Conservation (phyloP, 805 yeast species). For the Wickerhamiella parazyma region DNA sequence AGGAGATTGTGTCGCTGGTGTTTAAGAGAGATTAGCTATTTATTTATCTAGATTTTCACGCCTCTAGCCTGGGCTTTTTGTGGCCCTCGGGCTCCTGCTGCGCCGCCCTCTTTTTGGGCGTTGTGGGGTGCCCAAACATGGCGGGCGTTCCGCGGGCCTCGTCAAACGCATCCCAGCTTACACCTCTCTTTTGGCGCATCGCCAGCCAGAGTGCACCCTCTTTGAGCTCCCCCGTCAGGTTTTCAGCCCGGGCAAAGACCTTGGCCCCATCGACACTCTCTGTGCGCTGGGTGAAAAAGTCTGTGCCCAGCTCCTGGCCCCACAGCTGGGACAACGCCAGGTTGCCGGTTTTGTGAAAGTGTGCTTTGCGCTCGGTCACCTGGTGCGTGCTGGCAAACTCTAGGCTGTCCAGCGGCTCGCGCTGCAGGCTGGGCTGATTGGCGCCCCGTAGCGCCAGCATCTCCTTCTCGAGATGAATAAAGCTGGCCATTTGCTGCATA, state of each 20-base stretch:
- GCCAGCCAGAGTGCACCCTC: conserved; percentile 4
- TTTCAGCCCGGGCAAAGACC: neutral
- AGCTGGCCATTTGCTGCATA: neutral
- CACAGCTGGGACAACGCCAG: neutral
- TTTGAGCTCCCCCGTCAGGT: neutral
- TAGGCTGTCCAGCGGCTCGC: neutral
- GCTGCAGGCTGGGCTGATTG: neutral
- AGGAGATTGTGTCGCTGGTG: conserved; percentile 82
- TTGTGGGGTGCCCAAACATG: neutral
- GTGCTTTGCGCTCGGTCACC: neutral
- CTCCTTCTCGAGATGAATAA: neutral
- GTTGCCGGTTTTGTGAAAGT: conserved; percentile 2
- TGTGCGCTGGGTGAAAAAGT: neutral
- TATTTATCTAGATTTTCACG: neutral
- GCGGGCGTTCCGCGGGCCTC: neutral
- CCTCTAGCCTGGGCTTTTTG: neutral
- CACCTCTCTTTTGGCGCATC: neutral
- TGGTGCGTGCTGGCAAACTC: neutral
- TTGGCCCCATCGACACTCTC: neutral
- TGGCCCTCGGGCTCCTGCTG: neutral
- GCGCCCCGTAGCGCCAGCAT: neutral
- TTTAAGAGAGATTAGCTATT: conserved; percentile 28
- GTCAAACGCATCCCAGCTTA: neutral
- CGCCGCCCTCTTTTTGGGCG: neutral
- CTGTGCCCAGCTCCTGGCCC: neutral